A percentile compares a stretch with the other conserved stretches of the same genome.
Conservation (phyloP, 257 asterid species). For the Solanum phureja region DNA sequence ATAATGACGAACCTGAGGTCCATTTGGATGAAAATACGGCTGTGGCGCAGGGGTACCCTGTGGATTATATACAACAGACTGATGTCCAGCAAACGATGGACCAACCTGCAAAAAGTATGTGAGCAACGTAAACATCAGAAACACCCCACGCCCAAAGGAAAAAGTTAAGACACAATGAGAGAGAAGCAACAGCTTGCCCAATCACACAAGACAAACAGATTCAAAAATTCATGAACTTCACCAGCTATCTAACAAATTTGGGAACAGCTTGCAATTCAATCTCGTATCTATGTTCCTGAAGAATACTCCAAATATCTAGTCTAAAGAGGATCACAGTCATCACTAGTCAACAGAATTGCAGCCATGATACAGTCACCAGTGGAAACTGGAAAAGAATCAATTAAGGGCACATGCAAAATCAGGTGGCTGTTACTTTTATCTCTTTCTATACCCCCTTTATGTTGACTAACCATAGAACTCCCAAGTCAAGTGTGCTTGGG, state of each 20-base stretch:
- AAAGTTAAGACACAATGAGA: not conserved
- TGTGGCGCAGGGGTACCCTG: constrained; percentile 63
- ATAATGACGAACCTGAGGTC: constrained; percentile 67
- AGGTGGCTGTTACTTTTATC: not conserved
- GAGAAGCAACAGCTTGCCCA: not conserved
- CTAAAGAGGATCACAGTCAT: not conserved
- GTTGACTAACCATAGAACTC: not conserved
- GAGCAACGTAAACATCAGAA: not conserved
- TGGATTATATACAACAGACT: constrained; percentile 66
- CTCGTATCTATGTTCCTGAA: not conserved
- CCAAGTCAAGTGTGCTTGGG: not conserved
- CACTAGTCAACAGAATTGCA: not conserved
- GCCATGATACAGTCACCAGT: not conserved
- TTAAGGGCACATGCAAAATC: not conserved
- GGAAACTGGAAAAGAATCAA: not conserved
- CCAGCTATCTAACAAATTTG: not conserved
- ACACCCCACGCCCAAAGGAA: not conserved
- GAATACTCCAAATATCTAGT: not conserved
- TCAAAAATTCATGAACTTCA: not conserved
- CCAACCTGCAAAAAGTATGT: constrained; percentile 48
- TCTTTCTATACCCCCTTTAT: not conserved
- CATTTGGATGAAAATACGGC: constrained; percentile 78
- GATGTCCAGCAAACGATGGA: constrained; percentile 53
- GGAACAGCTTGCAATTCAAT: not conserved
- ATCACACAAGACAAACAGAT: not conserved